Base-by-base conservation (phyloP, 2,329 filamentous ascomycete species). In the Verticillium dahliae region DNA sequence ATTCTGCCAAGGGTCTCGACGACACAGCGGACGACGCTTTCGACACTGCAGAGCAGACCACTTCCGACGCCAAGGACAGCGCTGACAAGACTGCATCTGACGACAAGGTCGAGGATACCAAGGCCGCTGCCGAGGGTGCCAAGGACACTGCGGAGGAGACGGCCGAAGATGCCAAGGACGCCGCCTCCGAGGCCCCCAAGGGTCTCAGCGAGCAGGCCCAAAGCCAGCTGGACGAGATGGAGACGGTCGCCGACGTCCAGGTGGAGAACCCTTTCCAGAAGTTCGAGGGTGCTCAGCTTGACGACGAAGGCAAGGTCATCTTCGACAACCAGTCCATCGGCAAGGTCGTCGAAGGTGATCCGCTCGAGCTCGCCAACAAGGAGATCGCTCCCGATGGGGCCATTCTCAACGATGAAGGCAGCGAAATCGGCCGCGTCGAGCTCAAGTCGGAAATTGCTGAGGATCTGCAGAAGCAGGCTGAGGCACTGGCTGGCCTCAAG, bases 401-500 rank as follows among this genome's bases (percentile, higher is more conserved):
- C 50, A 69, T 77, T 1, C 60, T 75, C 37, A 72, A 76, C 60
- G 74, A 72, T 63, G 69, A 72, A 18, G 72, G 72, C 58, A 73
- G 73, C 52, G 69, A 73, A 38, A 68, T 75, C 56, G 72, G 73
- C 33, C 69, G 70, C 22, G 74, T 73, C 7, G 70, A 72, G 60
- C 69, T 73, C 18, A 68, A 72, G 60, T 71, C 74, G 27, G 69
- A 67, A 41, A 62, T 66, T 11, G 62, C 67, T 1, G 73, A 75
- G 38, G 72, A 75, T 61, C 66, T 69, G 0, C 62, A 62, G 45
- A 59, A 64, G 35, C 66, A 69, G 22, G 63, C 61, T 1, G 71
- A 70, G 58, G 61, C 78, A 11, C 79, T 79, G 61, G 80, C 80
- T 0, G 67, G 78, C 18, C 78, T 87, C 38, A 80, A 82, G 62